phyloP scores from a whole-genome alignment of 2,329 filamentous ascomycete species.

The Boeremia exigua region DNA sequence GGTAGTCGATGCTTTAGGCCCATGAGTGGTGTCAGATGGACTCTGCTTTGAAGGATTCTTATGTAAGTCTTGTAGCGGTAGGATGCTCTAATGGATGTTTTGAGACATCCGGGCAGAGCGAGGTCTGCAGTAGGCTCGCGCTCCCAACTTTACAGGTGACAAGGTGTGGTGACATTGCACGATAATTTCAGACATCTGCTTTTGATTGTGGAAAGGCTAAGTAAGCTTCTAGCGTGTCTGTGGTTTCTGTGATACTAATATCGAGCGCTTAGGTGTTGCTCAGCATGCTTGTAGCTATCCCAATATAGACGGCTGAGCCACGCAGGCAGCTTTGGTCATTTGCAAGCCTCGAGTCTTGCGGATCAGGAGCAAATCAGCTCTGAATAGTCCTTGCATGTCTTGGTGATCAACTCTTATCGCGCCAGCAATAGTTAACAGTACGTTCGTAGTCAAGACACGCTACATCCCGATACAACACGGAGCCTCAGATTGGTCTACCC shows the following conservation, averaged over 20 bases:
- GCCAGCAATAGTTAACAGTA: neutral
- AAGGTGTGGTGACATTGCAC: slow-evolving; percentile 31
- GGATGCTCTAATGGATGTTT: no score
- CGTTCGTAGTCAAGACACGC: neutral
- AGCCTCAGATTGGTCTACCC: neutral
- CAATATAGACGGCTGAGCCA: neutral
- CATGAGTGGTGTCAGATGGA: neutral
- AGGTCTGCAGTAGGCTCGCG: neutral
- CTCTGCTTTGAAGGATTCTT: neutral
- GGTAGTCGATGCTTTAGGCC: neutral
- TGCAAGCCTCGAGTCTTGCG: neutral
- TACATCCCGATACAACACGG: neutral
- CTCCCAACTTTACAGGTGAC: neutral
- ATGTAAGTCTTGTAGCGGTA: neutral
- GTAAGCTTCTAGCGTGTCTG: neutral
- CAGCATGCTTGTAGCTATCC: neutral
- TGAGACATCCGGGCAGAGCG: neutral
- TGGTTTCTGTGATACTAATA: neutral
- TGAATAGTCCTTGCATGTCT: neutral
- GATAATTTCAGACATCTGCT: slow-evolving; percentile 41
- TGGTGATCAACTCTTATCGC: neutral
- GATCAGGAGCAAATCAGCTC: neutral
- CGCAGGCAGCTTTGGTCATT: neutral
- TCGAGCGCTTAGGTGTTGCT: neutral
- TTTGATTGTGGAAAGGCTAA: slow-evolving; percentile 1